Evolutionary conservation across 2,329 filamentous ascomycete species (phyloP), one percentile per base, ranked within the genome.

Genomic region (Talaromyces pinophilus): DNA sequence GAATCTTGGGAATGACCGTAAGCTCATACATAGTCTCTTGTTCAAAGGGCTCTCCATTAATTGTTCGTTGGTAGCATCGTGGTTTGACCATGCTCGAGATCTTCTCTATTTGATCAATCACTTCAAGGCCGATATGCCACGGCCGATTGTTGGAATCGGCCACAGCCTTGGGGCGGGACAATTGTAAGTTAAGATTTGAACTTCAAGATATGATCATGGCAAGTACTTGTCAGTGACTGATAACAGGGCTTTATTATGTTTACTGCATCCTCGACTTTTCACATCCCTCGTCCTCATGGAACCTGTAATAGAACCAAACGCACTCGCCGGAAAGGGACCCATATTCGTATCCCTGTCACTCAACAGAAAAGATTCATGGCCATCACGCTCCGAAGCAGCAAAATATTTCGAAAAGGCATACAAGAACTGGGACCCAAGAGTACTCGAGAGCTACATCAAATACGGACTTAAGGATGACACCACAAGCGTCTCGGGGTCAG

Each of bases 41-140:
- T 30, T 4, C 5, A 30, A 30, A 30, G 30, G 30, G 30, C 4
- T 5, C 7, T 30, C 7, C 30, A 30, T 30, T 30, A 30, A 30
- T 10, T 19, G 35, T 42, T 7, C 22, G 6, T 3, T 13, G 22
- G 6, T 30, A 73, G 70, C 67, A 40, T 67, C 86, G 69, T 96
- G 92, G 91, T 82, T 87, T 69, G 92, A 97, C 78, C 87, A 93
- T 76, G 80, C 90, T 59, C 87, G 92, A 50, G 93, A 96, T 77
- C 84, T 96, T 2, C 83, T 93, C 25, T 86, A 92, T 73, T 67
- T 78, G 70, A 72, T 77, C 69, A 75, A 76, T 46, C 66, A 72
- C 10, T 76, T 76, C 57, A 69, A 74, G 33, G 67, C 72, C 19
- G 65, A 75, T n/a, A 77, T 78, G 74, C 74, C 75, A 1, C 72